Evolutionary conservation across 2,329 filamentous ascomycete genomes (phyloP).

Genomic region (Neopestalotiopsis rosae): DNA sequence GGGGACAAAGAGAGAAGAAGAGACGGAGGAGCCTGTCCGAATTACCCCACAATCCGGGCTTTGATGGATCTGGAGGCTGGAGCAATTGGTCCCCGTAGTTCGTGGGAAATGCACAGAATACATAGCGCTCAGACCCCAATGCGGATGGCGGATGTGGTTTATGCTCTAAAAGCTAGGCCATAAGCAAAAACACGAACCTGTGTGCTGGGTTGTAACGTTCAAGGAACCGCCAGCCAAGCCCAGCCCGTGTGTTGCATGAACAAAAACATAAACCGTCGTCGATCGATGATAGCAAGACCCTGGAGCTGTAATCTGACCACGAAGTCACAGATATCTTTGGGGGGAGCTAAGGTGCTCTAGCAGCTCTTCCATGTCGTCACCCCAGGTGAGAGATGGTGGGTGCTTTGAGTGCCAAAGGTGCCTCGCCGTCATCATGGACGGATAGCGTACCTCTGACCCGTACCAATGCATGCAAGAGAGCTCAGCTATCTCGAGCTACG

Average conservation of each 20-base stretch:
- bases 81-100: background rate
- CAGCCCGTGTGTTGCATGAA: background rate
- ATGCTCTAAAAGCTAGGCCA: background rate
- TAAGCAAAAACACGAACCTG: background rate
- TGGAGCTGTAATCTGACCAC: background rate
- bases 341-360: background rate
- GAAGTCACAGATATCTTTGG: background rate
- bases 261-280: background rate
- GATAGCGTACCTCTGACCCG: background rate
- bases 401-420: background rate
- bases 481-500: background rate
- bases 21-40: background rate
- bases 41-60: background rate
- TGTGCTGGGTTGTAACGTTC: too few relatives aligned
- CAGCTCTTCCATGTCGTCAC: constrained; percentile 1
- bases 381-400: background rate
- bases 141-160: background rate
- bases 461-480: background rate
- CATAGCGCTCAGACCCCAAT: background rate
- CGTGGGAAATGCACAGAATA: background rate
- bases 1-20: background rate
- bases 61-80: background rate
- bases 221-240: too few relatives aligned
- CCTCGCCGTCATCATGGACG: background rate
- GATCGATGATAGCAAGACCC: constrained; percentile 2